Evolutionary conservation across 805 yeast genomes (phyloP), one percentile per base, ranked within the genome.

Genomic region (Zygotorulaspora chibaensis): DNA sequence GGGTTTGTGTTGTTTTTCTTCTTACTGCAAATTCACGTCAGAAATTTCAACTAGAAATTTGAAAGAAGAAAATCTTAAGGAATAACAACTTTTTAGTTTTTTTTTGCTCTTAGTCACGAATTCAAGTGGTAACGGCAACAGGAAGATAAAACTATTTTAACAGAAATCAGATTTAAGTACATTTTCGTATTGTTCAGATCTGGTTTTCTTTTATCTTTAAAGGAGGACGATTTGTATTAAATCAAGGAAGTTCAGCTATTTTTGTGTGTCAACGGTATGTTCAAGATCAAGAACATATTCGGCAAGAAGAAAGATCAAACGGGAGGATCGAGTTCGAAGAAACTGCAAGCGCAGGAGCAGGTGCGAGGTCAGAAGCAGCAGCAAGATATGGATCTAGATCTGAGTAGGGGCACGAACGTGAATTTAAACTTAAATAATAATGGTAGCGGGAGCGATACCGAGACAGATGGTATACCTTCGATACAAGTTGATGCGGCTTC

Each of bases 271-370:
- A 11, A 31, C 17, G 18, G 23, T 37, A 47, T 47, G 52, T 38
- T 42, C 29, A 51, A 52, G 51, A 42, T 52, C 35, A 52, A 53
- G 43, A 51, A 48, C 33, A 42, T 52, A 20, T 47, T 55, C 42
- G 50, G 52, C 25, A 51, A 51, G 40, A 54, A 53, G 38, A 53
- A 50, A 11, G 46, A 47, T 20, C 45, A 50, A 34, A 30, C 42
- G 40, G 39, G 42, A 29, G 43, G 47, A 26, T 33, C 33, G n/a
- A 25, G 15, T 20, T 29, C 28, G 7, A 33, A 33, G 31, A 18
- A 37, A 10, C 20, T 11, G 10, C 28, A 30, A 26, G 11, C 11
- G 16, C 31, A 40, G 27, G 16, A 20, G 17, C 40, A 33, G 12
- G 34, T 16, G 31, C 17, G 35, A n/a, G 35, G n/a, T 7, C 26